These are phyloP conservation scores for Fraxinus baroniana DNA, from an alignment of 305 asterid species.

Conservation along the genomic window DNA sequence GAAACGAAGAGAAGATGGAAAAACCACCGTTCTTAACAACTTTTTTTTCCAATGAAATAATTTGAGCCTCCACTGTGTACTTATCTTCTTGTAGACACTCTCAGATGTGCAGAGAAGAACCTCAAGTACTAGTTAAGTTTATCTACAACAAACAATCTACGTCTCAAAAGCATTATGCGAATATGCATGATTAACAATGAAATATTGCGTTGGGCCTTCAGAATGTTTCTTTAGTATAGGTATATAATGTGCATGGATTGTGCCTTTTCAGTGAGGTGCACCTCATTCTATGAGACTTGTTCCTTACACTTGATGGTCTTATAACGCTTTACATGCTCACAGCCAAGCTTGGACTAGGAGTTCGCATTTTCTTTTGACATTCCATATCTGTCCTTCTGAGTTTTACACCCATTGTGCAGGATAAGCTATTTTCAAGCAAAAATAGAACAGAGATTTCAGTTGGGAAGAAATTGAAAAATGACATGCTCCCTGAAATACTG, in stretches of 20 bases:
- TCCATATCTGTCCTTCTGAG: neutral
- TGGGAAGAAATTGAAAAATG: constrained; percentile 85
- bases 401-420: constrained; percentile 51
- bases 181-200: neutral
- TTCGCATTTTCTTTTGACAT: neutral
- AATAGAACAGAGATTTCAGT: constrained; percentile 80
- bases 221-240: neutral
- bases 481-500: constrained; percentile 91
- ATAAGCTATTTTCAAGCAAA: constrained; percentile 78
- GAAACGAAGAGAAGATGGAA: neutral
- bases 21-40: neutral
- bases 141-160: neutral
- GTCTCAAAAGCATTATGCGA: neutral
- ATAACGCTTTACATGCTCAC: constrained; percentile 1
- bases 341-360: neutral
- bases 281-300: neutral
- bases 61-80: neutral
- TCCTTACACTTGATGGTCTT: neutral
- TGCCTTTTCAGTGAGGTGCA: neutral
- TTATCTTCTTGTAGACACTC: neutral
- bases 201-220: neutral
- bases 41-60: neutral
- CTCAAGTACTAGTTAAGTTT: neutral
- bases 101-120: neutral
- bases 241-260: neutral